Evolutionary conservation across 2,329 filamentous ascomycete species (phyloP).

Genomic region (Raffaelea albimanens): DNA sequence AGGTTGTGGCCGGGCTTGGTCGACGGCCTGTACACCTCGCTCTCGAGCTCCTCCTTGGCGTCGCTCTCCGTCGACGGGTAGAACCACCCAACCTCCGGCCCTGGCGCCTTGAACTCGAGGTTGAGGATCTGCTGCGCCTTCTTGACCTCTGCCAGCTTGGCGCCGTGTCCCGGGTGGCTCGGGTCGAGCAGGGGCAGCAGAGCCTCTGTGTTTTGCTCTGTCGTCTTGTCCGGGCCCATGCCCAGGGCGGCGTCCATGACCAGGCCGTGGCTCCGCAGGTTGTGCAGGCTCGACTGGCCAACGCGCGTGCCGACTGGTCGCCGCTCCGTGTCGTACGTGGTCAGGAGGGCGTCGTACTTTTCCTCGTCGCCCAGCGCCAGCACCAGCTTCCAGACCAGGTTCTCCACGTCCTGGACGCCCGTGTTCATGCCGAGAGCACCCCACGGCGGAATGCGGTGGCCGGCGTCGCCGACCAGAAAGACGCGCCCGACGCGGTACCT

Average conservation of each 20-base stretch:
- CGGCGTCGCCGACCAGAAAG: constrained; percentile 47
- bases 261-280: constrained; percentile 1
- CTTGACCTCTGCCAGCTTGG: not conserved
- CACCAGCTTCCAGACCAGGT: constrained; percentile 46
- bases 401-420: constrained; percentile 42
- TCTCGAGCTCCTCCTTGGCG: not conserved
- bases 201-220: not conserved
- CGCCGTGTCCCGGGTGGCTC: not conserved
- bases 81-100: constrained; percentile 1
- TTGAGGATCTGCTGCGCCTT: not conserved
- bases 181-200: not conserved
- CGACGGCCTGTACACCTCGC: not conserved
- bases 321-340: constrained; percentile 38
- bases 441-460: constrained; percentile 44
- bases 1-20: not conserved
- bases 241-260: constrained; percentile 1
- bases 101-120: constrained; percentile 1
- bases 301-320: constrained; percentile 14
- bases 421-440: constrained; percentile 52
- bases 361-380: constrained; percentile 24
- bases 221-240: not conserved
- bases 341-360: constrained; percentile 28
- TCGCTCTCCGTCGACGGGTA: not conserved
- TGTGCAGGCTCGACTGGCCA: constrained; percentile 1
- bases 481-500: constrained; percentile 36